A percentile compares a stretch with the other conserved stretches of the same genome.
phyloP scores from a whole-genome alignment of 352 stramenopile genomes.

The Phytophthora colocasiae region DNA sequence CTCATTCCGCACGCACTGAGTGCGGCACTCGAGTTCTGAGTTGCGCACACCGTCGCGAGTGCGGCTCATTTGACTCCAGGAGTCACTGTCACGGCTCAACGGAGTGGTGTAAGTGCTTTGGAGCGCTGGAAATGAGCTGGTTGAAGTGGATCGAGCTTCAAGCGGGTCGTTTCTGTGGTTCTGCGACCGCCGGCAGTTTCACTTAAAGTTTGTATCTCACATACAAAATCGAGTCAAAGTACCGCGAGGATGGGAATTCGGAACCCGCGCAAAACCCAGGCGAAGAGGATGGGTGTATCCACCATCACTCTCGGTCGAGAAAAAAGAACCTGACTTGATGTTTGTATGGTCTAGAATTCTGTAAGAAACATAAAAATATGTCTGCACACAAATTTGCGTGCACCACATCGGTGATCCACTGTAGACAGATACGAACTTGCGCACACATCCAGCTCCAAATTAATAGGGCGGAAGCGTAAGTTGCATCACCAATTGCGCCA shows the following conservation, averaged over 20 bases:
- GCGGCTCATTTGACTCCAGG: background rate
- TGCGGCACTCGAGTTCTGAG: background rate
- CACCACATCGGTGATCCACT: background rate
- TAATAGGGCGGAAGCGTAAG: too few relatives aligned
- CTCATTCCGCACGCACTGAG: slow-evolving; percentile 5
- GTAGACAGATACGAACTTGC: too few relatives aligned
- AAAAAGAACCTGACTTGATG: slow-evolving; percentile 24
- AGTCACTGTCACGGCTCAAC: background rate
- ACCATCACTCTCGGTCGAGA: slow-evolving; percentile 27
- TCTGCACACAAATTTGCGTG: background rate
- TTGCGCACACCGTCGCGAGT: background rate
- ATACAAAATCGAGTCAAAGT: background rate
- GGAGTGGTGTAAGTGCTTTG: background rate
- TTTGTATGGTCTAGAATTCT: slow-evolving; percentile 5
- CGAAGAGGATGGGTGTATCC: slow-evolving; percentile 11
- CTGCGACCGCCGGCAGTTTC: slow-evolving; percentile 9
- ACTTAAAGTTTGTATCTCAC: slow-evolving; percentile 1
- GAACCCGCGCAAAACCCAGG: slow-evolving; percentile 18
- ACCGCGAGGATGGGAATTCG: slow-evolving; percentile 24
- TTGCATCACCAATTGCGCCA: too few relatives aligned
- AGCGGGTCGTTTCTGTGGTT: slow-evolving; percentile 17
- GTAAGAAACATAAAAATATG: background rate
- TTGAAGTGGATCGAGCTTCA: slow-evolving; percentile 14
- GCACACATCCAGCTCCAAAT: too few relatives aligned
- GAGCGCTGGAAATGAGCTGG: background rate